Evolutionary conservation across 2,329 filamentous ascomycete genomes (phyloP), one percentile per base, ranked within the genome.

Genomic region (Botrytis fabae): DNA sequence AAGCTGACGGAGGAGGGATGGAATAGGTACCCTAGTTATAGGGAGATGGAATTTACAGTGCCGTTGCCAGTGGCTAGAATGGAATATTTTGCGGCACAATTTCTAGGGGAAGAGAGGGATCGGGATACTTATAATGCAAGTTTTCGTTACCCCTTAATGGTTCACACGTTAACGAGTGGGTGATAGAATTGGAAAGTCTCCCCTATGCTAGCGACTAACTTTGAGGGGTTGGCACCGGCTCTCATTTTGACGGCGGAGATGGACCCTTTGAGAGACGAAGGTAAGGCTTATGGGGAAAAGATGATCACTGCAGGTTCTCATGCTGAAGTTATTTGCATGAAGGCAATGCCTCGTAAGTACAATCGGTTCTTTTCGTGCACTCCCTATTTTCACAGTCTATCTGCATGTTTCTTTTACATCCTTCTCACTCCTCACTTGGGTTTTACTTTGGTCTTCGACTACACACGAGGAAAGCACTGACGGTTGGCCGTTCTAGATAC

Each of bases 241-340:
- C 78, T 82, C 18, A 78, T 82, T 14, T 72, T 82, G 51, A 82
- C 81, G 1, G 81, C 81, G 2, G 81, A 82, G 65, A 81, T 82
- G 71, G 81, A 82, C 69, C 70, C 81, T 9, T 75, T 81, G 69
- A 76, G 82, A n/a, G 81, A 82, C 73, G 80, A 82, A 68, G 80
- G 80, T 5, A 79, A 81, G 44, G 74, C 54, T 32, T 77, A 76
- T 70, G 75, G 71, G 22, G 61, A 59, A 42, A 76, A 75, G 70
- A 71, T 77, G 73, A 73, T 74, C 25, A 73, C 73, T 40, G 76
- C 72, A 25, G 76, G 76, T 14, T 70, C 61, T 7, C 70, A 60
- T 40, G 76, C 71, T 18, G 70, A 75, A 61, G 42, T 75, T 18
- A 66, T 70, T 28, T 64, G 74, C 62, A 73, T 77, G 64, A 71